A percentile compares a stretch with the other conserved stretches of the same genome.
Conservation (phyloP, 129 eudicot genomes). For the Daucus carota region DH1_v3.0 NC_030384.2:26720001-26720500, state of each 20-base stretch:
- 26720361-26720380: not conserved
- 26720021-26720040: not conserved
- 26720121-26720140: slow-evolving; percentile 11
- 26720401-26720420: slow-evolving; percentile 18
- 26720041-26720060: slow-evolving; percentile 14
- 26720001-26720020: not conserved
- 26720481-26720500: slow-evolving; percentile 19
- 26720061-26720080: slow-evolving; percentile 6
- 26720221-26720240: not conserved
- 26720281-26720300: not conserved
- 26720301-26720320: slow-evolving; percentile 14
- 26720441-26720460: slow-evolving; percentile 16
- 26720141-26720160: slow-evolving; percentile 8
- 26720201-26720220: not conserved
- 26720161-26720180: slow-evolving; percentile 12
- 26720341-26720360: slow-evolving; percentile 10
- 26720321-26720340: slow-evolving; percentile 5
- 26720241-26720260: not conserved
- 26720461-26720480: slow-evolving; percentile 19
- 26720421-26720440: slow-evolving; percentile 19
- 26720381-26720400: slow-evolving; percentile 13
- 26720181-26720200: not conserved
- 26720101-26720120: slow-evolving; percentile 6
- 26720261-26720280: not conserved
- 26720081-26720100: slow-evolving; percentile 10